Evolutionary conservation across 2,329 filamentous ascomycete species (phyloP).

Genomic region (Colletotrichum cuscutae): DNA sequence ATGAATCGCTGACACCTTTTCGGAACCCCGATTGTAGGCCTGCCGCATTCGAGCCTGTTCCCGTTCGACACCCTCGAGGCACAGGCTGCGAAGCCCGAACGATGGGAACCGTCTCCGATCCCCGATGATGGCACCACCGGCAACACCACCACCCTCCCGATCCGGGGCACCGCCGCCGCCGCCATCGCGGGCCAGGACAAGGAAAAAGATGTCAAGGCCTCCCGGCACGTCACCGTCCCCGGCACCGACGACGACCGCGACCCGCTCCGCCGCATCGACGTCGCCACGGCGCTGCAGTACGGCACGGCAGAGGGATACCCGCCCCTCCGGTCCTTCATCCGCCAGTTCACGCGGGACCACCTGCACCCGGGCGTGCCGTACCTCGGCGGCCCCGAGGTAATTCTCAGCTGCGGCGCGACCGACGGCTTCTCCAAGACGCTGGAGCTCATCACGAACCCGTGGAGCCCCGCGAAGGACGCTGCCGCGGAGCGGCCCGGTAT

Average conservation of each 20-base stretch:
- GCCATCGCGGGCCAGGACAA: neutral
- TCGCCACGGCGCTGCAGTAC: constrained; percentile 87
- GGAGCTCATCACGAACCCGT: constrained; percentile 79
- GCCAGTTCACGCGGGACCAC: constrained; percentile 79
- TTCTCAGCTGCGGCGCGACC: constrained; percentile 84
- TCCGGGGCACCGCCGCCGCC: neutral
- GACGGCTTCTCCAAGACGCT: constrained; percentile 86
- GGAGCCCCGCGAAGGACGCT: constrained; percentile 76
- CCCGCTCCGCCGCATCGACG: constrained; percentile 77
- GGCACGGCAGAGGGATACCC: constrained; percentile 85
- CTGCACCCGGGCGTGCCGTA: constrained; percentile 88
- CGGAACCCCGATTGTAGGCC: constrained; percentile 59
- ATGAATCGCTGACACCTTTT: constrained; percentile 7
- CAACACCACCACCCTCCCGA: constrained; percentile 41
- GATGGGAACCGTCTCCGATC: constrained; percentile 77
- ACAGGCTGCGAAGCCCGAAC: constrained; percentile 76
- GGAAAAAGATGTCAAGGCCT: constrained; percentile 36
- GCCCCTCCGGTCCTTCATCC: constrained; percentile 79
- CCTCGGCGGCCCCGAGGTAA: constrained; percentile 77
- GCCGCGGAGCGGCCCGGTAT: constrained; percentile 78
- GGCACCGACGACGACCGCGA: constrained; percentile 66
- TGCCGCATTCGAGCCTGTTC: constrained; percentile 85
- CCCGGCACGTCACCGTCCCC: constrained; percentile 75
- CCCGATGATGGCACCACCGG: constrained; percentile 43
- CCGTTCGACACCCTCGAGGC: constrained; percentile 93